Base-by-base conservation (phyloP, 306 rosid genomes). In the Prunus persica region DNA sequence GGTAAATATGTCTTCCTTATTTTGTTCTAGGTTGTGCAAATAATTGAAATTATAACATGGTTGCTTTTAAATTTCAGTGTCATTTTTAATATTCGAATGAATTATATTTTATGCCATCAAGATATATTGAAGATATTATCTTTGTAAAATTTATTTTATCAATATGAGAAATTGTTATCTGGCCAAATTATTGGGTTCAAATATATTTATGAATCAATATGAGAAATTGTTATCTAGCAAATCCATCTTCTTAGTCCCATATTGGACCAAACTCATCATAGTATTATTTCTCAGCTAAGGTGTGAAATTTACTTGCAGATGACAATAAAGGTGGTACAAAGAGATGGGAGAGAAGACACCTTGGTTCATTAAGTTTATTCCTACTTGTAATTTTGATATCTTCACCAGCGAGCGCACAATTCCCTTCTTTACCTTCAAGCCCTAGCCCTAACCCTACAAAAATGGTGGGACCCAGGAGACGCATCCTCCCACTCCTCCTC, bases 331-430 rank as follows among this genome's bases (percentile, higher is more conserved):
- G 45, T 93, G 97, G 97, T 91, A 91, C 81, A 89, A 88, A 72
- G 88, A 76, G 81, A 84, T 89, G 92, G 96, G 96, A 75, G 96
- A 93, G 82, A 93, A 84, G 74, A 89, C 97, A 64, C 98, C 96
- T 69, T 91, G 96, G 97, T 91, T 93, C 82, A 89, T 91, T 63
- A 89, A 91, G 78, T 88, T 89, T 80, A 86, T 93, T 77, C 96
- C 89, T 77, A 87, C 92, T 65, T 93, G 38, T 15, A 22, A 88
- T 77, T 91, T 80, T n/a, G 91, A 91, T 82, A 87, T 93, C 68
- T 91, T 91, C 76, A 82, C 93, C 52, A 84, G 82, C 41, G 2
- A 2, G 6, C 16, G 9, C 47, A 32, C 49, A 32, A 64, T 64
- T 52, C 25, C 51, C 28, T n/a, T 65, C 70, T 41, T 43, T 65